A percentile compares a stretch with the other conserved stretches of the same genome.
Conservation (phyloP, 208 protist species). For the Tritrichomonas musculus region DNA sequence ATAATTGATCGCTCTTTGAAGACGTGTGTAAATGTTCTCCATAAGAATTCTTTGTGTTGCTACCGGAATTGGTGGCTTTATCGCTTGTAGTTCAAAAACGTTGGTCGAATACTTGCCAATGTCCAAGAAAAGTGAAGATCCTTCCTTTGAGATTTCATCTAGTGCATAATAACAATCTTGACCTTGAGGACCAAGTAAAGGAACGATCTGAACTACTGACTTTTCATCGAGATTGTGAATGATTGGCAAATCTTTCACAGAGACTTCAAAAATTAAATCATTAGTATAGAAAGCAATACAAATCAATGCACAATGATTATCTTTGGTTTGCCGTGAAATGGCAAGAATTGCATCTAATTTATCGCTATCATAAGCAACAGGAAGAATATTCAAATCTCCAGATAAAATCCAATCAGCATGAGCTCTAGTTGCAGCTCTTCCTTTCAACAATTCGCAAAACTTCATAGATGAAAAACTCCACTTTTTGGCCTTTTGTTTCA, state of each 20-base stretch:
- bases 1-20: not conserved
- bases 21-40: slow-evolving; percentile 22
- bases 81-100: not conserved
- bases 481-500: not conserved
- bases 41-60: not conserved
- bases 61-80: not conserved
- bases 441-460: not conserved
- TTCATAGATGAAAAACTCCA: not conserved
- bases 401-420: not conserved
- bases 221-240: not conserved
- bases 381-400: not conserved
- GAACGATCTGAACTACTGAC: not conserved
- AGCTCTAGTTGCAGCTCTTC: not conserved
- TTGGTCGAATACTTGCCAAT: not conserved
- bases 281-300: not conserved
- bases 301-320: not conserved
- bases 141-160: not conserved
- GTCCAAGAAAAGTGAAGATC: not conserved
- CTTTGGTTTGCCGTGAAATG: not conserved
- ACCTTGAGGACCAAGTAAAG: not conserved
- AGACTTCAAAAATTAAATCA: not conserved
- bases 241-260: not conserved
- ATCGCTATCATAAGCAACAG: not conserved
- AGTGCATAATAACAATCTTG: not conserved
- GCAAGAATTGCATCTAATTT: not conserved